phyloP scores from a whole-genome alignment of 2,329 filamentous ascomycete genomes.

The Penicillium sp. region DNA sequence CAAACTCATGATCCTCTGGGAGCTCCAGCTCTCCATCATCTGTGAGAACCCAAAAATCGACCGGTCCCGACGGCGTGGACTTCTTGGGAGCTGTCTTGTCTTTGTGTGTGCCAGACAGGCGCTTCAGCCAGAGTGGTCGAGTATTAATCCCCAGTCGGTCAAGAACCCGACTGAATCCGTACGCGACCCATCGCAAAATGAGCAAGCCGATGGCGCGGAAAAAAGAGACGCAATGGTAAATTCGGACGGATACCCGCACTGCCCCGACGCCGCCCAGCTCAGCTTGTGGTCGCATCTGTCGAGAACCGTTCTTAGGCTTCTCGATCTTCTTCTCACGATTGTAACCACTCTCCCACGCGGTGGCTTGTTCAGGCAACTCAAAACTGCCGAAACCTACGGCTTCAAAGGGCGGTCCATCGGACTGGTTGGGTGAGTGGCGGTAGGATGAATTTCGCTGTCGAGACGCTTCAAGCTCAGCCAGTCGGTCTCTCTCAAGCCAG shows the following conservation, averaged over 20 bases:
- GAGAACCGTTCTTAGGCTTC: slow-evolving; percentile 36
- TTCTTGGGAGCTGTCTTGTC: slow-evolving; percentile 18
- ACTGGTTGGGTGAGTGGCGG: slow-evolving; percentile 17
- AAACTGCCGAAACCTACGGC: slow-evolving; percentile 37
- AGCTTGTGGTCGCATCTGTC: slow-evolving; percentile 39
- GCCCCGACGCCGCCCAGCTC: slow-evolving; percentile 70
- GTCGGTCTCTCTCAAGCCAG: slow-evolving; percentile 87
- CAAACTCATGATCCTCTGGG: slow-evolving; percentile 65
- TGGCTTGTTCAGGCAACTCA: slow-evolving; percentile 33
- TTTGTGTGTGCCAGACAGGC: slow-evolving; percentile 33
- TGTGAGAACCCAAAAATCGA: slow-evolving; percentile 58
- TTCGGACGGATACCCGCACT: slow-evolving; percentile 74
- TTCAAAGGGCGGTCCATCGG: slow-evolving; percentile 30
- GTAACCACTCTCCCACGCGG: slow-evolving; percentile 50
- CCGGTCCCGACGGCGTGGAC: slow-evolving; percentile 25
- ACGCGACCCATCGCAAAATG: slow-evolving; percentile 59
- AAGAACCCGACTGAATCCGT: slow-evolving; percentile 57
- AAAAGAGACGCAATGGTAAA: slow-evolving; percentile 73
- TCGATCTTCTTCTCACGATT: slow-evolving; percentile 48
- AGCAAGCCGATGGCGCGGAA: slow-evolving; percentile 72
- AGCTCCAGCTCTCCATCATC: slow-evolving; percentile 57
- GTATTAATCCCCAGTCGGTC: slow-evolving; percentile 61
- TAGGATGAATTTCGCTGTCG: slow-evolving; percentile 32
- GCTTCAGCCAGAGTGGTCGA: slow-evolving; percentile 64
- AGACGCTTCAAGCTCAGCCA: slow-evolving; percentile 69